Evolutionary conservation across 2,329 filamentous ascomycete genomes (phyloP), one percentile per base, ranked within the genome.

Genomic region (Cryphonectria parasitica): DNA sequence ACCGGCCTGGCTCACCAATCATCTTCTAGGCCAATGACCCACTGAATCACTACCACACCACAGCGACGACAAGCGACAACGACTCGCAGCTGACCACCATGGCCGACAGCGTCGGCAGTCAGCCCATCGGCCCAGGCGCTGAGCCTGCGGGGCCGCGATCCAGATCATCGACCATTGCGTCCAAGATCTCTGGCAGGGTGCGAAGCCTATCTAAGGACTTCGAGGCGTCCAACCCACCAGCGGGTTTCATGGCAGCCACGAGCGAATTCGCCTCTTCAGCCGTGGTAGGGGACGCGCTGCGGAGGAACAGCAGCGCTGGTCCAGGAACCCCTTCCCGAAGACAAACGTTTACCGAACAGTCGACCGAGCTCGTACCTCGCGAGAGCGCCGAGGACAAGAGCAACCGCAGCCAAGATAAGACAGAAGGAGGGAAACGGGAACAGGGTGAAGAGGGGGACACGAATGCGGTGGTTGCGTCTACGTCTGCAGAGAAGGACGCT

Each of bases 191-290:
- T 43, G 63, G 64, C 72, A 65, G 68, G 63, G 68, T 73, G 62
- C 69, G 73, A 68, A 64, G 74, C 43, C 68, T 77, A 8, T 75
- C 75, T 22, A 74, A 74, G 43, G 74, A 73, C 6, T 86, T 87
- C 71, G 80, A 81, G 68, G 80, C 83, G 63, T 86, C 85, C 6
- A 81, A 80, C 17, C 78, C 83, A 15, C 85, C 84, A 1, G 79
- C 79, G 64, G 84, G 84, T 15, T 85, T 87, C 75, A 81, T 83
- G 71, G 82, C 84, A 19, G 84, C 84, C 22, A 84, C 84, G 0
- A 81, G 83, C 54, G 79, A 81, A 45, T 80, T 86, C 67, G 82
- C 82, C 17, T 83, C 83, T 5, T 81, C 82, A 10, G 77, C 83
- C 10, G 63, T 78, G 58, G 72, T 74, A 54, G 71, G 70, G 15